Conservation (phyloP, 192 early-diverging fungal genomes). For the Rhizophagus prolifer region DNA sequence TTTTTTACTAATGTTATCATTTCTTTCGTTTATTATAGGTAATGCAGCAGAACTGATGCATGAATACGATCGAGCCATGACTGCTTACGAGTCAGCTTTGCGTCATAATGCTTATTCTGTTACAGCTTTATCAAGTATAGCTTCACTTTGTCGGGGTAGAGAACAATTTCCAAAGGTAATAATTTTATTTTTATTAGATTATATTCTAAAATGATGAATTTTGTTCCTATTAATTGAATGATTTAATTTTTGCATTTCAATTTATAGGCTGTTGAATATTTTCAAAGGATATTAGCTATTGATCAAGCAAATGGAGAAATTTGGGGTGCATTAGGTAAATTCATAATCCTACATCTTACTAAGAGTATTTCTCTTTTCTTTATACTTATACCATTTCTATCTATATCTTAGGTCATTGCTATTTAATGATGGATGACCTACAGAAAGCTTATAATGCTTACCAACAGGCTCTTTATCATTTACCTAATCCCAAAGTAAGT, state of each 20-base stretch:
- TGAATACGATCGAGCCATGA: slow-evolving; percentile 83
- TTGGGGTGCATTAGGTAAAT: slow-evolving; percentile 77
- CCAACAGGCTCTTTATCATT: slow-evolving; percentile 91
- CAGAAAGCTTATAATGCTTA: slow-evolving; percentile 94
- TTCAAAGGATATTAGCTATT: slow-evolving; percentile 81
- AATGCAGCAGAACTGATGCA: slow-evolving; percentile 45
- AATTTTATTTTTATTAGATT: not conserved
- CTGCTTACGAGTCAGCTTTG: slow-evolving; percentile 84
- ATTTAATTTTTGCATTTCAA: slow-evolving; percentile 7
- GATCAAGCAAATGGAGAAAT: slow-evolving; percentile 88
- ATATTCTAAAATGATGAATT: not conserved
- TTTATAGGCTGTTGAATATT: slow-evolving; percentile 83
- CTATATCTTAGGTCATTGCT: slow-evolving; percentile 78
- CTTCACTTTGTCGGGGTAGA: slow-evolving; percentile 75
- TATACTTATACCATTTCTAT: not conserved
- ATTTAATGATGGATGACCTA: slow-evolving; percentile 93
- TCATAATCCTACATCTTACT: not conserved
- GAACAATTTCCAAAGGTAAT: slow-evolving; percentile 79
- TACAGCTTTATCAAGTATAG: slow-evolving; percentile 75
- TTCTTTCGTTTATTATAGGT: not conserved
- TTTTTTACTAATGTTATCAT: not conserved
- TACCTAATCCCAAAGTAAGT: slow-evolving; percentile 83
- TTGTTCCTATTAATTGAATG: not conserved
- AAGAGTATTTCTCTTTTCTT: not conserved
- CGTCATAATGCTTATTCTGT: slow-evolving; percentile 93